These are phyloP conservation scores for Phytophthora multivora DNA, from an alignment of 352 stramenopile species.

Conservation along the genomic window DNA sequence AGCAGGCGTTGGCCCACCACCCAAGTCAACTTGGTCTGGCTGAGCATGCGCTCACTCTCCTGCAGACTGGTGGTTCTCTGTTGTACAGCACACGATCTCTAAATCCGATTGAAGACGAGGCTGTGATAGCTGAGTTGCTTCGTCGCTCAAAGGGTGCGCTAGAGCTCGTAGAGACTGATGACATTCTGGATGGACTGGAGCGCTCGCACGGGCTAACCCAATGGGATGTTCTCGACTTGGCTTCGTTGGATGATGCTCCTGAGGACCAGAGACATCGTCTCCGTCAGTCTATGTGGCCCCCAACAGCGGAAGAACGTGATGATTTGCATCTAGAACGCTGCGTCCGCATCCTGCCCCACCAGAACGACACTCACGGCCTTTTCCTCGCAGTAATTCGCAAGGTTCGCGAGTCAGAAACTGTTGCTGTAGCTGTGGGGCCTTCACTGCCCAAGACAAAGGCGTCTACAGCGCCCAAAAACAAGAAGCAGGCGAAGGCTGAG, in stretches of 20 bases:
- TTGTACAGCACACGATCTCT: constrained; percentile 84
- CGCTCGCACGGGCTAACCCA: constrained; percentile 44
- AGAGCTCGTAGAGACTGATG: constrained; percentile 64
- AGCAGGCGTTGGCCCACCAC: constrained; percentile 56
- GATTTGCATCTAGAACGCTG: constrained; percentile 90
- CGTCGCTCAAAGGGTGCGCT: constrained; percentile 53
- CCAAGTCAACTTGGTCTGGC: constrained; percentile 85
- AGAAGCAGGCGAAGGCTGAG: constrained; percentile 59
- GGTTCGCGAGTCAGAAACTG: constrained; percentile 26
- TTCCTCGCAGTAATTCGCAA: constrained; percentile 97
- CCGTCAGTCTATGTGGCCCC: constrained; percentile 86
- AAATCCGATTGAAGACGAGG: constrained; percentile 87
- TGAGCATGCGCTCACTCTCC: constrained; percentile 52
- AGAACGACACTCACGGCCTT: constrained; percentile 98
- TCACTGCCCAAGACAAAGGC: constrained; percentile 27
- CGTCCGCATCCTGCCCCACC: constrained; percentile 95
- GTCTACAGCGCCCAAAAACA: constrained; percentile 30
- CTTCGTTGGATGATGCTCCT: constrained; percentile 55
- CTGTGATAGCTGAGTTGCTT: constrained; percentile 79
- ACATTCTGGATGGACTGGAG: constrained; percentile 40
- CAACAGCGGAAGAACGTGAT: constrained; percentile 51
- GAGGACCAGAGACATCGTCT: constrained; percentile 61
- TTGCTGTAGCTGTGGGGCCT: constrained; percentile 42
- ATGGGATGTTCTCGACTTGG: constrained; percentile 72
- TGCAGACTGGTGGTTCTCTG: constrained; percentile 54